Conservation (phyloP, 140 eudicot species). For the Ambrosia hybrid region DNA sequence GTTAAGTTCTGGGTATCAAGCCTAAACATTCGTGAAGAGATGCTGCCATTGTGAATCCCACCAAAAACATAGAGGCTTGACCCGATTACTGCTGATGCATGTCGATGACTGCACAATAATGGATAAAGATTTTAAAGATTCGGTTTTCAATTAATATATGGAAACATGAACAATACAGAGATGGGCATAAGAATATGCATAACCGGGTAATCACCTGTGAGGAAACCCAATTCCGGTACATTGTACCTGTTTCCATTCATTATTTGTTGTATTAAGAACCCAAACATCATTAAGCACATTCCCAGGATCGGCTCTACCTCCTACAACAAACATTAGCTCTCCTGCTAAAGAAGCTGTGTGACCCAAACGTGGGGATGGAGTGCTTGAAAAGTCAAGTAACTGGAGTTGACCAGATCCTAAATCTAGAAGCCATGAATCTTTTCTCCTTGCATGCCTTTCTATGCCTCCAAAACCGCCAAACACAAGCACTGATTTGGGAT, state of each 20-base stretch:
- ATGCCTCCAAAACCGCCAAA: conserved; percentile 98
- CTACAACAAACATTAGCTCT: conserved; percentile 66
- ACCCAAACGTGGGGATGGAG: conserved; percentile 87
- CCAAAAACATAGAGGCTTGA: conserved; percentile 71
- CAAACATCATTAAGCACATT: conserved; percentile 82
- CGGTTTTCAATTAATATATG: not conserved
- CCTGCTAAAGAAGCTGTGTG: conserved; percentile 76
- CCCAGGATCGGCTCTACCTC: conserved; percentile 96
- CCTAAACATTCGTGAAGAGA: conserved; percentile 58
- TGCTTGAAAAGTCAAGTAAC: conserved; percentile 32
- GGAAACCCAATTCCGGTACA: conserved; percentile 63
- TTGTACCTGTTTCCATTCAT: conserved; percentile 59
- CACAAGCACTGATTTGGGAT: conserved; percentile 49
- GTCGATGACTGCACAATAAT: conserved; percentile 73
- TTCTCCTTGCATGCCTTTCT: conserved; percentile 89
- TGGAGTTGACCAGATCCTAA: conserved; percentile 49
- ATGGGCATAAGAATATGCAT: not conserved
- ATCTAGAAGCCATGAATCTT: conserved; percentile 69
- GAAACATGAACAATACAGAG: not conserved
- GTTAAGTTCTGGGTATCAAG: conserved; percentile 57
- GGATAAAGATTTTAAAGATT: not conserved
- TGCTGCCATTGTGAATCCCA: conserved; percentile 57
- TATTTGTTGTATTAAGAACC: conserved; percentile 49
- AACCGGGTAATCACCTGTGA: conserved; percentile 58
- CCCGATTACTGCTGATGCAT: conserved; percentile 84